Percentiles rank a stretch among this genome's conserved stretches.
These are phyloP conservation scores for Vitis hybrid DNA, from an alignment of 177 flowering plant genomes.

Conservation along the genomic window DNA sequence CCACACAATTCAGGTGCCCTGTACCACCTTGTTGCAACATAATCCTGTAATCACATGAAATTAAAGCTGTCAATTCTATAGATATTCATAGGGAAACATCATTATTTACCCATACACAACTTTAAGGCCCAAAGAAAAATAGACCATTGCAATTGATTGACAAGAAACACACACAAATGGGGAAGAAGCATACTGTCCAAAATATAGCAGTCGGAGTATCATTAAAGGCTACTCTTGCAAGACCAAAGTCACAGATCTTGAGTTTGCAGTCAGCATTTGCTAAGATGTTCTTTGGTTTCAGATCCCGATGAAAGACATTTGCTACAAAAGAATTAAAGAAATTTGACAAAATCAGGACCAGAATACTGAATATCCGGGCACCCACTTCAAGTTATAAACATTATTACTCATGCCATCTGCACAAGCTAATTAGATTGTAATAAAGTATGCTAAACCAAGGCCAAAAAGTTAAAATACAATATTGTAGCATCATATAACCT, in stretches of 20 bases:
- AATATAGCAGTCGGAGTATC: conserved; percentile 96
- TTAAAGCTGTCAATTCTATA: background rate
- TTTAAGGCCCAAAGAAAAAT: background rate
- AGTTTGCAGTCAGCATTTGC: conserved; percentile 98
- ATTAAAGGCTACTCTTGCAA: conserved; percentile 93
- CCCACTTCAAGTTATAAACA: background rate
- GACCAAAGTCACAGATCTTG: conserved; percentile 96
- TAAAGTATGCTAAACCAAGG: background rate
- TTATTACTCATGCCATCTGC: background rate
- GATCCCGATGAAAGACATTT: conserved; percentile 93
- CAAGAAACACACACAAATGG: background rate
- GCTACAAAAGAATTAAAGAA: conserved; percentile 45
- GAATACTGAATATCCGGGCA: background rate
- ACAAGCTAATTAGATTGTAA: background rate
- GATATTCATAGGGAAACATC: background rate
- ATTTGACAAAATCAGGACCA: conserved; percentile 8
- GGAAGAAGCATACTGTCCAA: conserved; percentile 73
- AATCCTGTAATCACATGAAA: conserved; percentile 56
- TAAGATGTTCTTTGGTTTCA: conserved; percentile 90
- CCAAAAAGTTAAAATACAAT: background rate
- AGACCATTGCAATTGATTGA: background rate
- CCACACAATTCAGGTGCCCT: conserved; percentile 98
- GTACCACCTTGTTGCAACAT: conserved; percentile 99
- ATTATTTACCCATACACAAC: background rate
- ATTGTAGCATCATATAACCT: conserved; percentile 41